Evolutionary conservation across 164 flowering plant species (phyloP).

Genomic region (Echeveria elegans): DNA sequence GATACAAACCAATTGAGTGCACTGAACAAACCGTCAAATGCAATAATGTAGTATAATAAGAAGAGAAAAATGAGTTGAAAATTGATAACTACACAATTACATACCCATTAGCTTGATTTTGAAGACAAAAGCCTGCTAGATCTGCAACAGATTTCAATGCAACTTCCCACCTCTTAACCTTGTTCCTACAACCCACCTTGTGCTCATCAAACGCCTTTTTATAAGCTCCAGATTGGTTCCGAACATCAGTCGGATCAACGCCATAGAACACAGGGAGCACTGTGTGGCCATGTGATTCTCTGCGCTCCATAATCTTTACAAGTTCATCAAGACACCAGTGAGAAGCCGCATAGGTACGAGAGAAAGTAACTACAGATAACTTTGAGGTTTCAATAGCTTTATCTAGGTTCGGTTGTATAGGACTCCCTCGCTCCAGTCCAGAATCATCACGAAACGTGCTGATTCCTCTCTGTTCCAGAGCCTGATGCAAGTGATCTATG

Average conservation of each 20-base stretch:
- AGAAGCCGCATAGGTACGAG: neutral
- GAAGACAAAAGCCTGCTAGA: neutral
- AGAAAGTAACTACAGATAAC: neutral
- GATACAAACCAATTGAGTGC: too few species aligned
- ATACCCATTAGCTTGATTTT: neutral
- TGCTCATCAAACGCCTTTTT: neutral
- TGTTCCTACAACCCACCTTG: neutral
- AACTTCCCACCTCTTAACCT: neutral
- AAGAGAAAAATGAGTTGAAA: neutral
- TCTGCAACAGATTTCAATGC: neutral
- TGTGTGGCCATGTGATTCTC: neutral
- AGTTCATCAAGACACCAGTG: constrained; percentile 2
- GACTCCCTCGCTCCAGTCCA: neutral
- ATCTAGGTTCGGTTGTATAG: neutral
- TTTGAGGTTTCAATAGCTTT: neutral
- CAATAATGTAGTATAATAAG: too few species aligned
- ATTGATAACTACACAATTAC: neutral
- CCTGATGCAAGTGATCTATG: neutral
- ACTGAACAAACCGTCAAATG: too few species aligned
- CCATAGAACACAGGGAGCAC: neutral
- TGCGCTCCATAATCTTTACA: neutral
- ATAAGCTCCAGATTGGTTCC: neutral
- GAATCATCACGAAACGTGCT: neutral
- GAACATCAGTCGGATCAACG: neutral
- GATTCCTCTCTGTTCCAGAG: neutral